phyloP scores from a whole-genome alignment of 495 filamentous ascomycete genomes.

The Aspergillus taichungensis region DNA sequence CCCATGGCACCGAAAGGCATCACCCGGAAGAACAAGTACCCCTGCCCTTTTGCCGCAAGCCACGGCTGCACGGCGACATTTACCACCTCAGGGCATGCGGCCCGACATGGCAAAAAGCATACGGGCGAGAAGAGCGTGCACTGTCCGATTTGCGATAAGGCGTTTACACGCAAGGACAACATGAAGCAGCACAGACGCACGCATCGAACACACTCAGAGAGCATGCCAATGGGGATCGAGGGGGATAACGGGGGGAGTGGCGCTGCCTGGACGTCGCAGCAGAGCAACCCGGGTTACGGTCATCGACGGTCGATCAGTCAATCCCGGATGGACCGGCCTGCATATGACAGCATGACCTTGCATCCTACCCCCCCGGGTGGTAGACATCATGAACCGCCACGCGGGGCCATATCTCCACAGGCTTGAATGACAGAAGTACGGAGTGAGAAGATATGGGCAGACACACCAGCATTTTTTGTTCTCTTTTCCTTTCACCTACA shows the following conservation, averaged over 20 bases:
- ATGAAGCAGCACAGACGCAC: slow-evolving; percentile 97
- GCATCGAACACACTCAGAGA: slow-evolving; percentile 45
- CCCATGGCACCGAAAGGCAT: slow-evolving; percentile 9
- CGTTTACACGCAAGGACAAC: slow-evolving; percentile 94
- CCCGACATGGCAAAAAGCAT: slow-evolving; percentile 94
- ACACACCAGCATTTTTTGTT: background rate
- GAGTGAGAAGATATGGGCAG: too few relatives aligned
- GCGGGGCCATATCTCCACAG: slow-evolving; percentile 4
- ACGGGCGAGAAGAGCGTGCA: slow-evolving; percentile 89
- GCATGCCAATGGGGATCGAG: slow-evolving; percentile 23
- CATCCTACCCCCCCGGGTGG: slow-evolving; percentile 1
- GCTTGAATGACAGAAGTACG: background rate
- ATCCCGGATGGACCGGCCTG: slow-evolving; percentile 8
- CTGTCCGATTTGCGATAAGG: slow-evolving; percentile 85
- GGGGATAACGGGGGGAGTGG: slow-evolving; percentile 16
- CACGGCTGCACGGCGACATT: slow-evolving; percentile 75
- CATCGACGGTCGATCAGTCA: slow-evolving; percentile 23
- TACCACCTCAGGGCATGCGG: slow-evolving; percentile 91
- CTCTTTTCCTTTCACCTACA: background rate
- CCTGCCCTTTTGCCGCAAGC: slow-evolving; percentile 48
- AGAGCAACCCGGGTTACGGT: slow-evolving; percentile 8
- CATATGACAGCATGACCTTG: slow-evolving; percentile 6
- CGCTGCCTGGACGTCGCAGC: slow-evolving; percentile 4
- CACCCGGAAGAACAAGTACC: slow-evolving; percentile 44
- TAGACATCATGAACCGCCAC: slow-evolving; percentile 2